Base-by-base conservation (phyloP, 2,329 filamentous ascomycete genomes). In the Onygena corvina region DNA sequence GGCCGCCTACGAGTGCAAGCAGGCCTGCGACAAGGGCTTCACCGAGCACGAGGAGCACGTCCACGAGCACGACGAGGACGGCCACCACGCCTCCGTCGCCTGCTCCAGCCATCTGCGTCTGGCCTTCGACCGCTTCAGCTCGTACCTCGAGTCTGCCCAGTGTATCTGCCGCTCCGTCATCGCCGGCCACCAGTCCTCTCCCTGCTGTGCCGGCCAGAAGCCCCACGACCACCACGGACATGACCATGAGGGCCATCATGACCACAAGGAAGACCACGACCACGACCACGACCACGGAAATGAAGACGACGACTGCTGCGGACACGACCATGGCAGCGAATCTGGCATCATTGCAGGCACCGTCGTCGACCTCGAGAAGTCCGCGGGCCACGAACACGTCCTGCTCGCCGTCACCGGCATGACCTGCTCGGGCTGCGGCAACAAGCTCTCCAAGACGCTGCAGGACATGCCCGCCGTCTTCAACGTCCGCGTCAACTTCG, bases 371-470 rank as follows among this genome's bases (percentile, higher is more conserved):
- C 20, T 49, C 18, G 52, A 53, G 35, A 53, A 50, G 11, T 40
- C 46, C 5, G 50, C 49, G 11, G 49, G 18, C 2, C 44, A 47
- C 14, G 52, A 53, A 42, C 49, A 51, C 18, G 44, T 53, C 40
- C n/a, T 47, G n/a, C 50, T 53, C 16, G 29, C 47, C 14, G 50
- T 53, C 29, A 47, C 30, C 45, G 52, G 52, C 20, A 51, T 53
- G 52, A 50, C 46, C 16, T 53, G 52, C 35, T 86, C 65, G 62
- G 6, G 46, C 60, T 40, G 52, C 57, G 51, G 54, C 54, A 50
- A 52, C 1, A 58, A 58, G 45, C 47, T 59, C 29, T 50, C 48
- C 33, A 49, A 52, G 47, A 50, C 53, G 18, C 49, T 59, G 23
- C 34, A 40, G 16, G 51, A 48, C 18, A 52, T 53, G 5, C 44